A percentile compares a stretch with the other conserved stretches of the same genome.
Evolutionary conservation across 1,284 basidiomycete species (phyloP).

Genomic region (Ustilago lituana): DNA sequence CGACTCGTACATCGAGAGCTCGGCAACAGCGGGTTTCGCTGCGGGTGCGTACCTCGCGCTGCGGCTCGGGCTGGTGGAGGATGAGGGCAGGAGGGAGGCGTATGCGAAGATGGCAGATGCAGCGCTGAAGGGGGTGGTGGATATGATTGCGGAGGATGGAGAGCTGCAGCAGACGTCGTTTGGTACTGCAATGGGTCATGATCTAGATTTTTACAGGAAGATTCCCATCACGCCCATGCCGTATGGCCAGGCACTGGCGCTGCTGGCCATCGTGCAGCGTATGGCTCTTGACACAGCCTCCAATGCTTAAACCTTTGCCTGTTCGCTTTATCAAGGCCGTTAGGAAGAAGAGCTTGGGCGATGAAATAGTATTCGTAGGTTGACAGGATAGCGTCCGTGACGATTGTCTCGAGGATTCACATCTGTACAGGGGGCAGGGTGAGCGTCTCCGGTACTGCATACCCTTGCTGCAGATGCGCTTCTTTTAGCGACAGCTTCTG

Average conservation of each 20-base stretch:
- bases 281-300: constrained; percentile 17
- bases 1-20: constrained; percentile 73
- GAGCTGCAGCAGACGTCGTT: constrained; percentile 71
- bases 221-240: constrained; percentile 77
- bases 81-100: constrained; percentile 64
- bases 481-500: constrained; percentile 29
- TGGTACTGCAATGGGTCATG: constrained; percentile 72
- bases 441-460: constrained; percentile 19
- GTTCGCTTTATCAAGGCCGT: too few relatives aligned
- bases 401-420: too few relatives aligned
- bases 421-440: too few relatives aligned
- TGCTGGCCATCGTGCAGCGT: constrained; percentile 67
- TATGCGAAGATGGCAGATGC: constrained; percentile 71
- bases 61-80: constrained; percentile 71
- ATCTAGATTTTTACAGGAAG: constrained; percentile 72
- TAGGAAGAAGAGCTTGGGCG: too few relatives aligned
- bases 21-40: constrained; percentile 74
- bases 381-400: too few relatives aligned
- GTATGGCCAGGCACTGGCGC: constrained; percentile 74
- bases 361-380: too few relatives aligned
- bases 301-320: constrained; percentile 1
- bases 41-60: constrained; percentile 74
- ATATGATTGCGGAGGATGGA: constrained; percentile 72
- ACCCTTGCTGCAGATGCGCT: constrained; percentile 22
- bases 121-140: constrained; percentile 72